Base-by-base conservation (phyloP, 306 rosid species). In the Cucumis hystrix region DNA sequence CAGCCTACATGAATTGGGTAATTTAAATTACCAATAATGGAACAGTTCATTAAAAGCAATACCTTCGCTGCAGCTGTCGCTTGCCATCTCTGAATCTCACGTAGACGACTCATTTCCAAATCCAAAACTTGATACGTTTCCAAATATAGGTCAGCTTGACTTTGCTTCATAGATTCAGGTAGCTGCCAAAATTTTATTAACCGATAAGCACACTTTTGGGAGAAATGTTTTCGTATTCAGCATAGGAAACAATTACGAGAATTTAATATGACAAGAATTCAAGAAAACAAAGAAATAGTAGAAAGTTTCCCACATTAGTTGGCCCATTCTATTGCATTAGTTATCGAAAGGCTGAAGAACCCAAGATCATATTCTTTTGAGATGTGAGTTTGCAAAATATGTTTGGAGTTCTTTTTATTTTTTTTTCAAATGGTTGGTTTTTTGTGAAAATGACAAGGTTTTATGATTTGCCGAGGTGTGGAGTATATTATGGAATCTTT, bases 141-240 rank as follows among this genome's bases (percentile, higher is more conserved):
- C 83, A 92, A 80, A 83, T 95, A 95, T 79, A 95, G 89, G 80
- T 95, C 98, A 79, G 97, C 93, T 90, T 95, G 98, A 83, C 93
- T 95, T 88, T 95, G 98, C 90, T 95, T 95, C 98, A 95, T 95
- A 82, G 97, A 92, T 77, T 95, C 98, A 7, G 98, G 98, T 79
- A 95, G 96, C 98, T 95, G 91, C 69, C 79, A 80, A 74, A 79
- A 81, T 25, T 55, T 61, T 73, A 23, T 58, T 12, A 73, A 40
- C 47, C 54, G 60, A 4, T 15, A 70, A 61, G 30, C 16, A 16
- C 16, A 63, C 13, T 16, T 63, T 33, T 33, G 43, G 41, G 43
- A 63, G 40, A 62, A 62, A 62, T 30, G 6, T 30, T 33, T 62
- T 62, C 68, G 16, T 63, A 63, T 63, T 63, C 21, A 17, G 35